Evolutionary conservation across 2,329 filamentous ascomycete genomes (phyloP), one percentile per base, ranked within the genome.

Genomic region (Calonectria pseudoturangicola): DNA sequence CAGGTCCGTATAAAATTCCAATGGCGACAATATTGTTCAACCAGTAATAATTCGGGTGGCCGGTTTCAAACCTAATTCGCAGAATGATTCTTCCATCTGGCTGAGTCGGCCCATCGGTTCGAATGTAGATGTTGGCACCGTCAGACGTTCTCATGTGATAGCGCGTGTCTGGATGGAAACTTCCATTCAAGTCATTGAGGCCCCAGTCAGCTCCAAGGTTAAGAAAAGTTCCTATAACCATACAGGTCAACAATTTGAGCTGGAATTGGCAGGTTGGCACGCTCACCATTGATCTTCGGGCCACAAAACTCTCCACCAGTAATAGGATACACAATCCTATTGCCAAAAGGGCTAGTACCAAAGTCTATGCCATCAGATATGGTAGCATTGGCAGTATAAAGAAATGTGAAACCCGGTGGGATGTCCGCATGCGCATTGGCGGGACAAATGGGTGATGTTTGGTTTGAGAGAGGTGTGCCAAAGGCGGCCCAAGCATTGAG

Each of bases 171-270:
- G 54, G 54, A 3, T 60, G 54, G 33, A 60, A 60, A 25, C 0
- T 28, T 10, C 54, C 54, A 41, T 60, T 41, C 21, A 21, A 15
- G 13, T 60, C 54, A 12, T 41, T 60, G 15, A 60, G 5, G 8
- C 54, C 54, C 54, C 54, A 60, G 7, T 60, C 54, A 4, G 54
- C 54, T 27, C 54, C 54, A 25, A 60, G 54, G 33, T 60, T 60
- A 6, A 60, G 21, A 41, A 60, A 41, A 3, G n/a, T 60, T 21
- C 54, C 54, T 60, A 28, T 18, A 41, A 3, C 12, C 3, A 16
- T 18, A 27, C 1, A 41, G 9, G n/a, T 60, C 6, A 60, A 13
- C 16, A 39, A 13, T 5, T 18, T 60, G 36, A 39, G 9, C 21
- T 4, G 2, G n/a, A 4, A 16, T 41, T 25, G 7, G 25, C 6